Evolutionary conservation across 148 eudicot genomes (phyloP).

Genomic region (Tetragonia tetragonoides): DNA sequence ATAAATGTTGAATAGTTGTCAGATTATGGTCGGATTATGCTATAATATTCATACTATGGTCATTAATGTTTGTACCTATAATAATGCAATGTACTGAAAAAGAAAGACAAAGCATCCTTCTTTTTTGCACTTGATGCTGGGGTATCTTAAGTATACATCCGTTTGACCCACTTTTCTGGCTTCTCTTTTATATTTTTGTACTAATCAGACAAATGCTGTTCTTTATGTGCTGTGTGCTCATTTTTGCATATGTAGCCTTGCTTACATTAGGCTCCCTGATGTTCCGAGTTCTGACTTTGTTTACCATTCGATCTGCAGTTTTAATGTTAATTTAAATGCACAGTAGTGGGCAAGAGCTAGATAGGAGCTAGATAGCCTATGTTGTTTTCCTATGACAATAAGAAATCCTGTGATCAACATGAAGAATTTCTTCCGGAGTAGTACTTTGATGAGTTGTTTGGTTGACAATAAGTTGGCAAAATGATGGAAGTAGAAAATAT

Average conservation of each 20-base stretch:
- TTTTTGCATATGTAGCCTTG: background rate
- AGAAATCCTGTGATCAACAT: background rate
- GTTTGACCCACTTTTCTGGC: background rate
- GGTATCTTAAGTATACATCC: too few species aligned
- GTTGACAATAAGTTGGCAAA: too few species aligned
- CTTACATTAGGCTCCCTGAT: background rate
- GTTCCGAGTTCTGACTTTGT: background rate
- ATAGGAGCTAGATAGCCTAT: slow-evolving; percentile 2
- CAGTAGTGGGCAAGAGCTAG: background rate
- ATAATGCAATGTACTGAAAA: background rate
- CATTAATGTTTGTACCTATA: background rate
- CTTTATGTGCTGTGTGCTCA: too few species aligned
- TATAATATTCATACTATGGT: too few species aligned
- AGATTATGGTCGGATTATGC: background rate
- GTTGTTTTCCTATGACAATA: background rate
- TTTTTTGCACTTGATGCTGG: too few species aligned
- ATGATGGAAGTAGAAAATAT: too few species aligned
- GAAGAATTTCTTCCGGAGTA: too few species aligned
- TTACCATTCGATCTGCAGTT: background rate
- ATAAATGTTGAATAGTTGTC: background rate
- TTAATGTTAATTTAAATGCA: background rate
- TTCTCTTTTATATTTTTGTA: too few species aligned
- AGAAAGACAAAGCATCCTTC: background rate
- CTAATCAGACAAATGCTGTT: background rate
- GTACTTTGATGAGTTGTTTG: too few species aligned